Evolutionary conservation across 371 early-diverging fungal genomes (phyloP).

Genomic region (Lichtheimia hyalospora): DNA sequence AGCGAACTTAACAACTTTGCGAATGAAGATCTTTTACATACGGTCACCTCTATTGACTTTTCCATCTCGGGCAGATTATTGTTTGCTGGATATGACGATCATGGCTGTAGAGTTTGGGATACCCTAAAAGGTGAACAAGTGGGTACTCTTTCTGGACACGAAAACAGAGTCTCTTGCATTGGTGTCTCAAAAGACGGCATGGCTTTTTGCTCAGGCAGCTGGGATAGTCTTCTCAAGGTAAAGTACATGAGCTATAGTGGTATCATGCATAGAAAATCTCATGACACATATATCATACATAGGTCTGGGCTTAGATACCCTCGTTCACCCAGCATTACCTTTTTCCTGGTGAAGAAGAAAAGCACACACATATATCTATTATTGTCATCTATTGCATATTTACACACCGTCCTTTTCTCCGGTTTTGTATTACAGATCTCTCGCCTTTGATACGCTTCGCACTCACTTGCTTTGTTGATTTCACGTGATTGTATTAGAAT

Average conservation of each 20-base stretch:
- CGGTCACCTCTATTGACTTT: constrained; percentile 96
- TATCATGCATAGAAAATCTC: not conserved
- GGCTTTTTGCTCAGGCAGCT: constrained; percentile 96
- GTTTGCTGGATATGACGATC: constrained; percentile 98
- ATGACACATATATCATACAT: too few species aligned
- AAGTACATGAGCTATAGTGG: too few species aligned
- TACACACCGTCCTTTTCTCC: too few species aligned
- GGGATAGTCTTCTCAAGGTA: constrained; percentile 82
- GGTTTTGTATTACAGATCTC: too few species aligned
- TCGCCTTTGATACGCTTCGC: too few species aligned
- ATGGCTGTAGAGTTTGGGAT: constrained; percentile 98
- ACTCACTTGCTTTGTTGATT: too few species aligned
- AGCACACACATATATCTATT: too few species aligned
- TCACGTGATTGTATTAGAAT: too few species aligned
- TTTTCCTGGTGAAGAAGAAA: too few species aligned
- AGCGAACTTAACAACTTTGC: constrained; percentile 95
- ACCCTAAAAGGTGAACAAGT: constrained; percentile 94
- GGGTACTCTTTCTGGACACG: constrained; percentile 91
- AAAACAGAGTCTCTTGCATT: constrained; percentile 94
- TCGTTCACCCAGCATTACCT: too few species aligned
- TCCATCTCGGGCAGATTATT: constrained; percentile 92
- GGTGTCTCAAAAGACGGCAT: constrained; percentile 95
- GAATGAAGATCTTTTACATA: constrained; percentile 95
- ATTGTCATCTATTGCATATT: too few species aligned
- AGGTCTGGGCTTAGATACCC: too few species aligned